Evolutionary conservation across 2,329 filamentous ascomycete genomes (phyloP), one percentile per base, ranked within the genome.

Genomic region (Aspergillus fumigatus): DNA sequence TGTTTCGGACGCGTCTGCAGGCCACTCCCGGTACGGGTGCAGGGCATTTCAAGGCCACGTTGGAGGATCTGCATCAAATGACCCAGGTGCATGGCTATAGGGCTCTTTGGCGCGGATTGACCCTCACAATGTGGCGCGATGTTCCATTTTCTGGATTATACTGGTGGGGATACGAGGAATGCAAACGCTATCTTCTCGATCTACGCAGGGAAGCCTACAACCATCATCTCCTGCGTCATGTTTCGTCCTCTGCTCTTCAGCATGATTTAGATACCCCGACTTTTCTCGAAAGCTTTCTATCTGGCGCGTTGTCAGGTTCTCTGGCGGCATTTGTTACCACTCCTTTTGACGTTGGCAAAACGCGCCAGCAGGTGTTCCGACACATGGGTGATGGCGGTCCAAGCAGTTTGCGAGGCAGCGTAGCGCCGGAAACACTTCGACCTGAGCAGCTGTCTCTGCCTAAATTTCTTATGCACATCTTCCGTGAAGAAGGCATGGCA

Each of bases 341-440:
- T 57, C 94, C 94, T 0, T 99, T 99, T 66, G 94, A 99, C 67
- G 94, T 99, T 0, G 94, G 94, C 65, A 99, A 99, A 79, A 99
- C 94, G 4, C 82, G 94, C 21, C 92, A 92, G 57, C 94, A 99
- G 72, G 87, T 97, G 0, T 88, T 87, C 65, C 83, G 84, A 50
- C 86, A 94, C 59, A 69, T 73, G 47, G 75, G 75, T 5, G 77
- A 80, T 47, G 70, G 72, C 50, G 50, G 66, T 2, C 61, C 68
- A 3, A 58, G 50, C 17, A n/a, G 54, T 21, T 29, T 48, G 17
- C 56, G 50, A 64, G 55, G 65, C 66, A 50, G 43, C 6, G 19
- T 55, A 26, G 1, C 56, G 9, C 52, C 49, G 25, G 56, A 45
- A 9, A 8, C 77, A 52, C 60, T 66, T 48, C 58, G 73, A 41